phyloP scores from a whole-genome alignment of 116 monocot genomes.

The Thalassia testudinum region DNA sequence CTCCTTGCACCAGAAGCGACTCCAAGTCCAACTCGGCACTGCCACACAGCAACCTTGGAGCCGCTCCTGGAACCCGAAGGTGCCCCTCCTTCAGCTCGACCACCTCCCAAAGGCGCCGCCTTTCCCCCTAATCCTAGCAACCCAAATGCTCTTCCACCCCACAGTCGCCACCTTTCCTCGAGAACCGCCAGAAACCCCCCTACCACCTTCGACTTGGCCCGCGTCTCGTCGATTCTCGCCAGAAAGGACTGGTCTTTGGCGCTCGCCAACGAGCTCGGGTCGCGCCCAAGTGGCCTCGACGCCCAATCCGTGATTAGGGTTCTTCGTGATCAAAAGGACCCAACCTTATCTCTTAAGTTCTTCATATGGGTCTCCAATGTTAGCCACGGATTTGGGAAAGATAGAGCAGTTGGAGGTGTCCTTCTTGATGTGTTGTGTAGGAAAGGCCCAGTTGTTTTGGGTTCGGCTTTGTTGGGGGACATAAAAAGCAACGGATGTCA shows the following conservation, averaged over 20 bases:
- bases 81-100: not conserved
- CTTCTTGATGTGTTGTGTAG: slow-evolving; percentile 34
- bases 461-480: slow-evolving; percentile 35
- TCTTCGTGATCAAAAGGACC: slow-evolving; percentile 26
- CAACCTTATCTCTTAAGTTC: slow-evolving; percentile 37
- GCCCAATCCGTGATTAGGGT: slow-evolving; percentile 21
- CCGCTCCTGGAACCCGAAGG: not conserved
- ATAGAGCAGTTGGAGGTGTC: slow-evolving; percentile 24
- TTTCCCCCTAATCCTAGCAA: not conserved
- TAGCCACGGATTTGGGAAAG: slow-evolving; percentile 17
- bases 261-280: slow-evolving; percentile 33
- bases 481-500: slow-evolving; percentile 22
- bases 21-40: not conserved
- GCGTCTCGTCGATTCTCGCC: slow-evolving; percentile 25
- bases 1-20: not conserved
- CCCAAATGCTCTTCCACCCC: not conserved
- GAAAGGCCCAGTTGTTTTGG: slow-evolving; percentile 60
- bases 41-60: not conserved
- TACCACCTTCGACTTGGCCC: slow-evolving; percentile 17
- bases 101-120: not conserved
- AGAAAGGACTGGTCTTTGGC: slow-evolving; percentile 37
- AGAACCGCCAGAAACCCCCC: not conserved
- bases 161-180: slow-evolving; percentile 2
- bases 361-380: slow-evolving; percentile 60
- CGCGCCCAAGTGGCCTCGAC: not conserved